Evolutionary conservation across 192 early-diverging fungal genomes (phyloP).

Genomic region (Rhizoclosmatium sp.): DNA sequence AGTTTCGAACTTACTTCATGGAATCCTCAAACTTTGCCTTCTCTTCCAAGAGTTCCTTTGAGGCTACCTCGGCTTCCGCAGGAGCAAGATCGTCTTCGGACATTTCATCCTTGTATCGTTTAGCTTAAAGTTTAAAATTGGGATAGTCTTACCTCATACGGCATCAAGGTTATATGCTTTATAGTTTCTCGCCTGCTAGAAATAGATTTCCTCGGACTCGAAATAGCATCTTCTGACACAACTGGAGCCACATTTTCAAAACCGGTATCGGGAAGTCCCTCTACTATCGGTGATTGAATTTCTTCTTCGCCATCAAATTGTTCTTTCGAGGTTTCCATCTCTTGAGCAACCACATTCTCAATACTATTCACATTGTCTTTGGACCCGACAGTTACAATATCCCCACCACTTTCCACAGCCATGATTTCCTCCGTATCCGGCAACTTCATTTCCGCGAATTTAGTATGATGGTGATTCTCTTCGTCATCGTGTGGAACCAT

Average conservation of each 20-base stretch:
- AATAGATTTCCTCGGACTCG: no score
- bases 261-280: neutral
- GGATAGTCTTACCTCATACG: neutral
- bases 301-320: neutral
- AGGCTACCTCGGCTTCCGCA: neutral
- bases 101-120: neutral
- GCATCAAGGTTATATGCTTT: neutral
- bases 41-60: conserved; percentile 4
- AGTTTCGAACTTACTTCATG: neutral
- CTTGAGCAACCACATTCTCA: neutral
- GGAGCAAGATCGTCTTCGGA: neutral
- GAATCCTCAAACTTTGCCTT: conserved; percentile 17
- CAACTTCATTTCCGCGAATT: neutral
- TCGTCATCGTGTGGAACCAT: neutral
- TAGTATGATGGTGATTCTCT: neutral
- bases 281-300: neutral
- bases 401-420: neutral
- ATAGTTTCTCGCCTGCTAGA: neutral
- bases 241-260: neutral
- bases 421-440: neutral
- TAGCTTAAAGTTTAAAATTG: neutral
- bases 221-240: no score
- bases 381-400: neutral
- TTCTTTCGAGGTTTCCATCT: neutral
- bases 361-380: neutral